Base-by-base conservation (phyloP, 352 stramenopile genomes). In the Pythium inflatum region DNA sequence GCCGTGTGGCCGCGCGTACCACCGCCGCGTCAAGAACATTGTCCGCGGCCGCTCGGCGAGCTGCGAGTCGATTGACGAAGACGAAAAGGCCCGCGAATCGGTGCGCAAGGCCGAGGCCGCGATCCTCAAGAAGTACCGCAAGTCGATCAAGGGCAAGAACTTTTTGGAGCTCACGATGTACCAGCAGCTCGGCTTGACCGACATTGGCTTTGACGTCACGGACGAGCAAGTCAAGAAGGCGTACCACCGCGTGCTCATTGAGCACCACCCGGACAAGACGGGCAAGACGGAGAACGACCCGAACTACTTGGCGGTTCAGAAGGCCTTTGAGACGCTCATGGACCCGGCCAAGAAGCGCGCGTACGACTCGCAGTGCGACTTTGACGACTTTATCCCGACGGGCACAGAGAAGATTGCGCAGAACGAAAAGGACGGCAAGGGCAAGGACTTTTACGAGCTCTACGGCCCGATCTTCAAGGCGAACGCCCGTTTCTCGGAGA, bases 241-340 rank as follows among this genome's bases (percentile, higher is more conserved):
- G 24, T 96, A 95, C 79, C 87, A 94, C 70, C 88, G 88, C 62
- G 89, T 94, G 50, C 72, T 96, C 13, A 95, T 95, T 36, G 88
- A 94, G 69, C 87, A 96, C 78, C 89, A 94, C 76, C 85, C 89
- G 20, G 85, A 94, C 75, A 94, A 95, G 75, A 96, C 89, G 38
- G 80, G 89, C 57, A 94, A 94, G 77, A 93, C 88, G 27, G 87
- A 96, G 76, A 95, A 96, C 71, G 85, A 94, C 70, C 87, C 89
- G 3, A 96, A 96, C 82, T 94, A 94, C 63, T 61, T 96, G 62
- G 89, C 89, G 1, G 89, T 94, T 33, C 86, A 95, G 66, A 94
- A 92, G 69, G 87, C 87, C 33, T 94, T 93, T 60, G 62, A 79
- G 27, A 94, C 87, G 51, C 78, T 94, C 45, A 93, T 86, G 81